phyloP scores from a whole-genome alignment of 305 asterid species.

The Rubia occidens region DNA sequence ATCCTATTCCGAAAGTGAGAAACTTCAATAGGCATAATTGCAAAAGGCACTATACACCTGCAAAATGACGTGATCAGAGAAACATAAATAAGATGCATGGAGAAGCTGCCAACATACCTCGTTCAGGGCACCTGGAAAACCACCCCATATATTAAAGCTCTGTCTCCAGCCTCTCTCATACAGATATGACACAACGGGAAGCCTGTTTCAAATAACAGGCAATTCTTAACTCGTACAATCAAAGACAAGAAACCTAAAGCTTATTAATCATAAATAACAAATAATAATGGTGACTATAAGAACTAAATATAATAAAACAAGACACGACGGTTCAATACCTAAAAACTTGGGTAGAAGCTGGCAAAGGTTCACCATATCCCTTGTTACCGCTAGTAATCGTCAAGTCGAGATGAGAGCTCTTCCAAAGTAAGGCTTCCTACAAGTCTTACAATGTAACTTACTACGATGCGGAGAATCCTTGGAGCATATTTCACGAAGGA shows the following conservation, averaged over 20 bases:
- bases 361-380: constrained; percentile 56
- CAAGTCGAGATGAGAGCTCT: constrained; percentile 53
- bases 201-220: constrained; percentile 23
- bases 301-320: neutral
- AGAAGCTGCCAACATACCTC: constrained; percentile 38
- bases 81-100: neutral
- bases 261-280: neutral
- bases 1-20: neutral
- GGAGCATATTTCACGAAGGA: constrained; percentile 17
- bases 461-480: constrained; percentile 42
- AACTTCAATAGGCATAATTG: neutral
- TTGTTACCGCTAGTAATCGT: constrained; percentile 50
- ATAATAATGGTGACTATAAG: neutral
- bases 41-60: neutral
- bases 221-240: neutral
- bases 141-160: constrained; percentile 56
- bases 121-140: constrained; percentile 81
- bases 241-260: neutral
- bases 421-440: constrained; percentile 57
- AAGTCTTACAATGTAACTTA: constrained; percentile 44
- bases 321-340: constrained; percentile 31
- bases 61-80: neutral
- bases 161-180: constrained; percentile 94
- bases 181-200: constrained; percentile 62
- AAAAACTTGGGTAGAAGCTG: constrained; percentile 73